These are phyloP conservation scores for Microascus cirrosus DNA, from an alignment of 2,329 filamentous ascomycete genomes.

Conservation along the genomic window DNA sequence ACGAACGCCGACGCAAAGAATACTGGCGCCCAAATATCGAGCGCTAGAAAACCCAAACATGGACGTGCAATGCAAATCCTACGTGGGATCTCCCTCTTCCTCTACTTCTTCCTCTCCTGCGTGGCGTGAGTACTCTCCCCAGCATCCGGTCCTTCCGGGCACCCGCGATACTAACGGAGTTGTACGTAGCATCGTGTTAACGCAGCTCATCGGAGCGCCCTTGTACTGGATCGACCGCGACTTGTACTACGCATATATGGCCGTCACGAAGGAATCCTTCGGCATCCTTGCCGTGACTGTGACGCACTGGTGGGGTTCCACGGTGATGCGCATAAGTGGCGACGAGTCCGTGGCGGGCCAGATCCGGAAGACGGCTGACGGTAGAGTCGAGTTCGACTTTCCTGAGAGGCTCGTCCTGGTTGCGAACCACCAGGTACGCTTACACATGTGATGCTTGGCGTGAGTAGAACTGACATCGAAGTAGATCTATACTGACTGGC, in stretches of 20 bases:
- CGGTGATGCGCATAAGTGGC: slow-evolving; percentile 70
- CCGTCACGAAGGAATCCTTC: slow-evolving; percentile 76
- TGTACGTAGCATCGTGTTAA: slow-evolving; percentile 47
- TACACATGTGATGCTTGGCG: background rate
- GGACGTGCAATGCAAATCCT: slow-evolving; percentile 36
- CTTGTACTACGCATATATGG: slow-evolving; percentile 78
- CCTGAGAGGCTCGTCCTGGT: slow-evolving; percentile 74
- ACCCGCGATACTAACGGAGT: background rate
- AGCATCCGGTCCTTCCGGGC: background rate
- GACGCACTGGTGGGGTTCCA: slow-evolving; percentile 83
- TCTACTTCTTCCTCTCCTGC: slow-evolving; percentile 41
- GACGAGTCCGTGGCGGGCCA: slow-evolving; percentile 70
- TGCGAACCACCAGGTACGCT: slow-evolving; percentile 69
- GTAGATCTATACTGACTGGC: slow-evolving; percentile 78
- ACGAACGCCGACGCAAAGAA: background rate
- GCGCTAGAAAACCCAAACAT: slow-evolving; percentile 44
- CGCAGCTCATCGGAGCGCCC: slow-evolving; percentile 66
- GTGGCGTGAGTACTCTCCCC: slow-evolving; percentile 28
- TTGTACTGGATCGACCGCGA: slow-evolving; percentile 67
- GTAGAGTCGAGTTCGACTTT: slow-evolving; percentile 66
- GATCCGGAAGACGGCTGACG: slow-evolving; percentile 57
- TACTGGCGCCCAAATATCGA: slow-evolving; percentile 24
- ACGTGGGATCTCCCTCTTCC: slow-evolving; percentile 35
- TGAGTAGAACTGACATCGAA: slow-evolving; percentile 11
- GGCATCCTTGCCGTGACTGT: slow-evolving; percentile 67